These are phyloP conservation scores for Spizellomyces sp. DNA, from an alignment of 192 early-diverging fungal genomes.

Conservation along the genomic window DNA sequence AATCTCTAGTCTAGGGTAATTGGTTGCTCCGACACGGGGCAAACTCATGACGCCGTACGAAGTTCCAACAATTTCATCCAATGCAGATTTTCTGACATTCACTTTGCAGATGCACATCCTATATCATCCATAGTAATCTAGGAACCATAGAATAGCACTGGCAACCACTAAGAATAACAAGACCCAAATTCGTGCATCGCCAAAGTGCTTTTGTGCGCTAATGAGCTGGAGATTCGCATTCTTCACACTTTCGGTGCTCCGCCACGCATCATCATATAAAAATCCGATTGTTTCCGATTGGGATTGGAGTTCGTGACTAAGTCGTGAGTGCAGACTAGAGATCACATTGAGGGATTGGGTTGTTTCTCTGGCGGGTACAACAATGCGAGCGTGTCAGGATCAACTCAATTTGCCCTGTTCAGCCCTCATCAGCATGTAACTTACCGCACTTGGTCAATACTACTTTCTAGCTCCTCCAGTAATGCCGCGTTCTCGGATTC, in stretches of 20 bases:
- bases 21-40: background rate
- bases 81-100: background rate
- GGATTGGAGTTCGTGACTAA: conserved; percentile 37
- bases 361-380: conserved; percentile 27
- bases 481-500: conserved; percentile 45
- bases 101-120: background rate
- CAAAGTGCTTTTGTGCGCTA: conserved; percentile 40
- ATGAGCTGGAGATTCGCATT: conserved; percentile 36
- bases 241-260: conserved; percentile 35
- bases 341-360: conserved; percentile 45
- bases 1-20: no score
- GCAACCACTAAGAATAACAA: conserved; percentile 46
- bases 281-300: conserved; percentile 42
- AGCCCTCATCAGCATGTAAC: background rate
- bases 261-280: conserved; percentile 45
- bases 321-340: conserved; percentile 37
- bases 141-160: conserved; percentile 39
- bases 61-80: background rate
- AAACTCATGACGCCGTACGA: background rate
- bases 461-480: conserved; percentile 38
- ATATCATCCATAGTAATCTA: conserved; percentile 40
- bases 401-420: background rate
- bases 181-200: conserved; percentile 40
- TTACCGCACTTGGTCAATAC: conserved; percentile 48
- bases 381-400: background rate